Evolutionary conservation across 805 yeast genomes (phyloP), one percentile per base, ranked within the genome.

Genomic region (Metschnikowia peoriensis): DNA sequence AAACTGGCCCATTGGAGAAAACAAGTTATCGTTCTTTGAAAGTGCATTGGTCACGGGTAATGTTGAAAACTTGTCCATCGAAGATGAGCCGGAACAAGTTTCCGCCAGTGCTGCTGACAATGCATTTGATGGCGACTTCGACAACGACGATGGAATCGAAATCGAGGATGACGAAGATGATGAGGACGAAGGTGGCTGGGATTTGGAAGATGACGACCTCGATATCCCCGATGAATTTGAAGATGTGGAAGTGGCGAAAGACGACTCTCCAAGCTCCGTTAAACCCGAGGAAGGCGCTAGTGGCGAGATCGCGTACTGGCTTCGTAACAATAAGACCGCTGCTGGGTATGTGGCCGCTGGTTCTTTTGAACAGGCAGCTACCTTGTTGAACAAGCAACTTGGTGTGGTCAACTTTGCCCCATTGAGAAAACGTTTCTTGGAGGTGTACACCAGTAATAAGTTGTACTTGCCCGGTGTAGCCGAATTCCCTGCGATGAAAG

Each of bases 331-430:
- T 15, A 88, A 86, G 57, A 81, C 92, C 51, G 90, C 97, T 5
- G 97, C 97, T 32, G 90, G 89, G 28, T 89, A 90, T 62, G 91
- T 87, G 63, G 97, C 99, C 1, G 91, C 97, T 2, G 99, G 99
- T 62, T 88, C 96, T 5, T 93, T 93, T 67, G 97, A 91, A 60
- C 88, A 93, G 49, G 99, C 98, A 38, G 94, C 97, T 39, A 96
- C 91, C 63, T 81, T 96, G 66, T 80, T 94, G 63, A 84, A 86
- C 75, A 87, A 93, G 64, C 99, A 96, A 71, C 77, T 86, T 43
- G 99, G 97, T 62, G 82, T 89, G 47, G 85, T 82, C 28, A 79
- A 89, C 61, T 93, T 96, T 67, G 96, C 85, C 64, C 98, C 98
- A 12, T 79, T 94, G 61, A 84, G 93, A 72, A 66, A 77, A 29